Evolutionary conservation across 345 rosid species (phyloP), one percentile per base, ranked within the genome.

Genomic region (Arabis alpina): DNA sequence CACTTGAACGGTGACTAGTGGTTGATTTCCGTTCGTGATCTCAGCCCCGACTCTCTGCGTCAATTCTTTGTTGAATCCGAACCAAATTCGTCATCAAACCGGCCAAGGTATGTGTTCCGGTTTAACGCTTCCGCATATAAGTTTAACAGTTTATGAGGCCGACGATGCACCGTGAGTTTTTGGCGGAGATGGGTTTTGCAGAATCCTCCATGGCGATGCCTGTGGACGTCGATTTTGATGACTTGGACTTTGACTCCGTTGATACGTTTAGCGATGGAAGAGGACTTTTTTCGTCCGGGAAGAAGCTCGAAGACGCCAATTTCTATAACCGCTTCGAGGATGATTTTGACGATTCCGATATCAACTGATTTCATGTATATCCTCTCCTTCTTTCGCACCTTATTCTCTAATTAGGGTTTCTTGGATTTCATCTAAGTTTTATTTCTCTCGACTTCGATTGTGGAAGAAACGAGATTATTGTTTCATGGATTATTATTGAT

Each of bases 241-340:
- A 54, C 11, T 83, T 76, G 12, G 90, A 87, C 24, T 68, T 76
- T 12, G 90, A 87, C 24, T 68, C 85, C 24, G 79, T 76, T 43
- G 91, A 87, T 55, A 73, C 84, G 23, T 79, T 79, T 47, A 75
- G 80, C 19, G 6, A 84, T 40, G 57, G 0, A 47, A 14, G 5
- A 64, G 90, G 84, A 57, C 81, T 84, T 66, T 66, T 84, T 75
- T 52, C 80, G 48, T 43, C 62, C 40, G 83, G 72, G 59, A 71
- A 43, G 79, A 85, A 75, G 71, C 84, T 81, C 43, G 76, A 81
- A 39, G 88, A 91, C 57, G 68, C 88, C 24, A 81, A 78, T 43
- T 92, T 92, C 85, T 89, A 86, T 84, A 89, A 92, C 76, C 66
- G 36, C 23, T 89, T 92, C 77, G 79, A 79, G 59, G 98, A 92